phyloP scores from a whole-genome alignment of 305 asterid genomes.

The Plantago lanceolata region DNA sequence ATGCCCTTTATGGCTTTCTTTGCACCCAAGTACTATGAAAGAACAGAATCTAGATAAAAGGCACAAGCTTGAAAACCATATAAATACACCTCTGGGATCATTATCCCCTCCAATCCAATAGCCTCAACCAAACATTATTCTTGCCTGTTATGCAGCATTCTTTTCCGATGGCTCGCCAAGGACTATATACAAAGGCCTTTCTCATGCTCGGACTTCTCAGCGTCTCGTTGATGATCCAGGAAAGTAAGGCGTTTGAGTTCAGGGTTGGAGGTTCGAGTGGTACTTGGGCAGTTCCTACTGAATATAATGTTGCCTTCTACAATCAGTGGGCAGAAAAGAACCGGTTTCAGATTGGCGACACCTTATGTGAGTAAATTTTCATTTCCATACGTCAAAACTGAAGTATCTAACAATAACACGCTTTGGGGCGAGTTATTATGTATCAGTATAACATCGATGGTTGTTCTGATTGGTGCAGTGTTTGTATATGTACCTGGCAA shows the following conservation, averaged over 20 bases:
- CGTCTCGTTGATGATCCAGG: conserved; percentile 39
- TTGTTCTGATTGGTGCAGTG: conserved; percentile 39
- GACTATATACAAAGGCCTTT: conserved; percentile 21
- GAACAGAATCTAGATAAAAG: background rate
- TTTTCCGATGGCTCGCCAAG: conserved; percentile 40
- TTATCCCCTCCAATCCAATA: conserved; percentile 15
- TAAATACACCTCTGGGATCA: conserved; percentile 40
- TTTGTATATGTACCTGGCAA: conserved; percentile 48
- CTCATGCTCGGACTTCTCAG: conserved; percentile 28
- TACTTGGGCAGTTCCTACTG: conserved; percentile 59
- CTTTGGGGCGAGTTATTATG: no score
- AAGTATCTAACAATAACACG: no score
- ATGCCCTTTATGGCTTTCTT: background rate
- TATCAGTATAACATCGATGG: no score
- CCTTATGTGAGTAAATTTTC: conserved; percentile 34
- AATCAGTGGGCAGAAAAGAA: conserved; percentile 61
- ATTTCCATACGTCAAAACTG: background rate
- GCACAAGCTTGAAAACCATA: conserved; percentile 30
- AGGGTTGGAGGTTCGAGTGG: conserved; percentile 64
- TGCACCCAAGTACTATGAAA: background rate
- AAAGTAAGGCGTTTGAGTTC: conserved; percentile 46
- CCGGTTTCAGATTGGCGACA: conserved; percentile 64
- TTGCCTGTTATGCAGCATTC: background rate
- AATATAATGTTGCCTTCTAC: conserved; percentile 43
- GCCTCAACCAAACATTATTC: conserved; percentile 16